Evolutionary conservation across 345 rosid genomes (phyloP).

Genomic region (Gynandropsis gynandra): DNA sequence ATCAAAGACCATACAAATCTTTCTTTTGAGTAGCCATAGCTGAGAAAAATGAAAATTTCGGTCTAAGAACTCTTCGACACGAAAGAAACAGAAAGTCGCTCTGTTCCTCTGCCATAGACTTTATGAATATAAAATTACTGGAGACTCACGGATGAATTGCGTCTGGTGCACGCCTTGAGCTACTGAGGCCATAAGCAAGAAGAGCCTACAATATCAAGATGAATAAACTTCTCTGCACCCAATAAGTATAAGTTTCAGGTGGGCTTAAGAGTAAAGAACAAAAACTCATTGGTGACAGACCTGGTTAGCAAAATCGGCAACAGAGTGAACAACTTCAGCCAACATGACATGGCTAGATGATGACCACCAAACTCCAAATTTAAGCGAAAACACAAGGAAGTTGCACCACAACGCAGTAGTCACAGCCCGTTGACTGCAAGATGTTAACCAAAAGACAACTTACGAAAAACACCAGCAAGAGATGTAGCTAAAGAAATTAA

Average conservation of each 20-base stretch:
- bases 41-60: constrained; percentile 28
- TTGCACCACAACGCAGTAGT: constrained; percentile 96
- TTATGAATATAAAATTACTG: not conserved
- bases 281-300: constrained; percentile 27
- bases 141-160: constrained; percentile 90
- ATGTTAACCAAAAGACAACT: constrained; percentile 13
- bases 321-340: constrained; percentile 92
- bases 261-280: not conserved
- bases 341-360: constrained; percentile 95
- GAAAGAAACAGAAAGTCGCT: too few relatives aligned
- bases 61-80: constrained; percentile 11
- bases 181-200: constrained; percentile 93
- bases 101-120: too few relatives aligned
- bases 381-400: constrained; percentile 91
- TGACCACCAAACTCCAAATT: constrained; percentile 82
- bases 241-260: constrained; percentile 17
- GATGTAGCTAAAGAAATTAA: constrained; percentile 3
- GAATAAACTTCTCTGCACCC: constrained; percentile 36
- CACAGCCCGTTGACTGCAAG: constrained; percentile 89
- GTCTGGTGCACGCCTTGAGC: constrained; percentile 99
- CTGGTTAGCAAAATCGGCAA: constrained; percentile 98
- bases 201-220: constrained; percentile 59
- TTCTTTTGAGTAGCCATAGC: constrained; percentile 96
- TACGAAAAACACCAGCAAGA: constrained; percentile 16
- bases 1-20: constrained; percentile 99